phyloP scores from a whole-genome alignment of 352 stramenopile genomes.

The Pythium phragmiticola region DNA sequence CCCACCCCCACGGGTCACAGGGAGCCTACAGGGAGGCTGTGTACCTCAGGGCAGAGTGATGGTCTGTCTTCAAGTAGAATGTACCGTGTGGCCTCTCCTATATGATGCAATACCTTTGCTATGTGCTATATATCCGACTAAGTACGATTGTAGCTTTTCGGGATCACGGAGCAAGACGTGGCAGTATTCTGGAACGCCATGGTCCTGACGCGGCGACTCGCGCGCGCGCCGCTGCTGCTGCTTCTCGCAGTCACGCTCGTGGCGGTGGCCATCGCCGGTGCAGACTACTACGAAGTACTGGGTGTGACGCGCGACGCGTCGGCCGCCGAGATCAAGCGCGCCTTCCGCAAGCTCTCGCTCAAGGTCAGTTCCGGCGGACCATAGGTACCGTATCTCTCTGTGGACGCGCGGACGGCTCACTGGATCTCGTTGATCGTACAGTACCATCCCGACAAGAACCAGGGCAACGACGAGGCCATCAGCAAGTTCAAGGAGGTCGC shows the following conservation, averaged over 20 bases:
- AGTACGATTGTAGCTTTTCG: slow-evolving; percentile 21
- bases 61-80: neutral
- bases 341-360: slow-evolving; percentile 88
- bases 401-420: too few species aligned
- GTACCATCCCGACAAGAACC: slow-evolving; percentile 91
- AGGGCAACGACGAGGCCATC: slow-evolving; percentile 74
- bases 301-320: slow-evolving; percentile 64
- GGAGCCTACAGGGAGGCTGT: too few species aligned
- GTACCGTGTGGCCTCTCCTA: neutral
- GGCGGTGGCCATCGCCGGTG: slow-evolving; percentile 29
- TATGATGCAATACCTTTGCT: neutral
- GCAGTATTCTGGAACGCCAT: slow-evolving; percentile 5
- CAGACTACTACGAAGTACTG: slow-evolving; percentile 78
- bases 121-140: neutral
- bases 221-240: slow-evolving; percentile 28
- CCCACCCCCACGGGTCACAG: too few species aligned
- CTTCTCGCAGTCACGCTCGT: slow-evolving; percentile 14
- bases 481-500: slow-evolving; percentile 89
- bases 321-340: slow-evolving; percentile 71
- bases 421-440: slow-evolving; percentile 13
- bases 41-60: slow-evolving; percentile 34
- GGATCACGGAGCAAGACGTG: slow-evolving; percentile 4
- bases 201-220: neutral
- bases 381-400: neutral
- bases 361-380: slow-evolving; percentile 41